Percentiles rank a stretch among this genome's conserved stretches.
Evolutionary conservation across 2,329 filamentous ascomycete species (phyloP).

Genomic region (Myriosclerotinia curreyana): DNA sequence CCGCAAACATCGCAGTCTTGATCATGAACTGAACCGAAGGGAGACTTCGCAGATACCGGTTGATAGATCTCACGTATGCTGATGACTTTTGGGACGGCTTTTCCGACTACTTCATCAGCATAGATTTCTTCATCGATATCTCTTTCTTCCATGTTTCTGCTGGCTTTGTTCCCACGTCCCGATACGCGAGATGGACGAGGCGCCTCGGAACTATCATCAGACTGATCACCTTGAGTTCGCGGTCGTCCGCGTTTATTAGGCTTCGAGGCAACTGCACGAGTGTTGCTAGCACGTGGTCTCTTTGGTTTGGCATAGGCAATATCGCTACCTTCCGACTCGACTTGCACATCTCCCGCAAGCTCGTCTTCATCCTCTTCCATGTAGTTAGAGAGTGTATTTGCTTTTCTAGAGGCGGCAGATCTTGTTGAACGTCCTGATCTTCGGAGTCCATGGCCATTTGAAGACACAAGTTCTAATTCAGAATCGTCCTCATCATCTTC

Average conservation of each 20-base stretch:
- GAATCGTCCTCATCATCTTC: slow-evolving; percentile 20
- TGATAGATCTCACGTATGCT: slow-evolving; percentile 74
- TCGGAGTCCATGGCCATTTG: slow-evolving; percentile 20
- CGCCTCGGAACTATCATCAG: slow-evolving; percentile 24
- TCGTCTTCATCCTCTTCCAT: slow-evolving; percentile 32
- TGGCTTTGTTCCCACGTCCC: slow-evolving; percentile 36
- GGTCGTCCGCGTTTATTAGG: slow-evolving; percentile 23
- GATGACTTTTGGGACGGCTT: slow-evolving; percentile 51
- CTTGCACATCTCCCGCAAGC: slow-evolving; percentile 26
- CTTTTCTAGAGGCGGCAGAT: slow-evolving; percentile 25
- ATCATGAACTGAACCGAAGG: slow-evolving; percentile 69
- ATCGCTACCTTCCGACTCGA: slow-evolving; percentile 47
- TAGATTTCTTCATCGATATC: slow-evolving; percentile 52
- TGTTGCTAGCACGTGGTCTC: slow-evolving; percentile 4
- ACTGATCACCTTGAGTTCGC: slow-evolving; percentile 2
- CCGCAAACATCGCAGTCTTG: slow-evolving; percentile 70
- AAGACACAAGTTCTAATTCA: neutral
- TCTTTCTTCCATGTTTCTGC: slow-evolving; percentile 46
- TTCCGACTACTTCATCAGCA: slow-evolving; percentile 47
- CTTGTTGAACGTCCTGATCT: slow-evolving; percentile 28
- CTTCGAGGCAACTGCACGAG: slow-evolving; percentile 19
- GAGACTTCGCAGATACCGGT: slow-evolving; percentile 55
- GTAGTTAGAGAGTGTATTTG: slow-evolving; percentile 13
- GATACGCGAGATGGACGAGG: slow-evolving; percentile 38
- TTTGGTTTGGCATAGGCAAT: slow-evolving; percentile 49